These are phyloP conservation scores for Giardia muris DNA, from an alignment of 208 protist genomes.

Conservation along the genomic window DNA sequence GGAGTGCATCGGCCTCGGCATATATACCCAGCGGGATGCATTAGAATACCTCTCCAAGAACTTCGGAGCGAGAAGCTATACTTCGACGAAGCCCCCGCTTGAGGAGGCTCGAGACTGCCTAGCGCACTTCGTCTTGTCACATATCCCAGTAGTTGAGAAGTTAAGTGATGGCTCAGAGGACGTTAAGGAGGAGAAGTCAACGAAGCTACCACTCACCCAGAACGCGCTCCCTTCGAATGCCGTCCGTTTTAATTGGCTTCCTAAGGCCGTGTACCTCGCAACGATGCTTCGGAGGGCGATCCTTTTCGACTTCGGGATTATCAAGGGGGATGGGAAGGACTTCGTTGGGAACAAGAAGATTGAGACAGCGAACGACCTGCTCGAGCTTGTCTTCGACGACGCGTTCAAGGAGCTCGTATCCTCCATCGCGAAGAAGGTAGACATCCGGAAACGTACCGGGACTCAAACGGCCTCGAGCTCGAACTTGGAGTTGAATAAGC, in stretches of 20 bases:
- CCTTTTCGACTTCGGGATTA: constrained; percentile 62
- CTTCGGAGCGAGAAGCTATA: background rate
- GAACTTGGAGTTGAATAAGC: constrained; percentile 71
- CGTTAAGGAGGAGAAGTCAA: background rate
- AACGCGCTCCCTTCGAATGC: background rate
- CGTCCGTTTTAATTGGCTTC: constrained; percentile 61
- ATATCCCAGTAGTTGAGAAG: constrained; percentile 66
- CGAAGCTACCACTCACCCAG: background rate
- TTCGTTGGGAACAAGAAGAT: constrained; percentile 99
- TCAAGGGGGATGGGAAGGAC: constrained; percentile 82
- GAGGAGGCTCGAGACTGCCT: constrained; percentile 60
- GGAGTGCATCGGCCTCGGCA: constrained; percentile 46
- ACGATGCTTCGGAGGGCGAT: constrained; percentile 90
- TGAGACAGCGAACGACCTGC: constrained; percentile 48
- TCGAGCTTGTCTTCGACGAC: constrained; percentile 33
- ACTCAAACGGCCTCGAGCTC: constrained; percentile 54
- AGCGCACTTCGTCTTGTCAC: constrained; percentile 59
- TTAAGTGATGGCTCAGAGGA: background rate
- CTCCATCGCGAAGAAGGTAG: constrained; percentile 2
- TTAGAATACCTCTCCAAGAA: constrained; percentile 60
- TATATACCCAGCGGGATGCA: constrained; percentile 71
- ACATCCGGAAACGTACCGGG: background rate
- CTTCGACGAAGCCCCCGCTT: background rate
- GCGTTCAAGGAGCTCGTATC: constrained; percentile 93
- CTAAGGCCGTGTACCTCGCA: constrained; percentile 83